These are phyloP conservation scores for Mycotypha africana DNA, from an alignment of 371 early-diverging fungal genomes.

Conservation along the genomic window DNA sequence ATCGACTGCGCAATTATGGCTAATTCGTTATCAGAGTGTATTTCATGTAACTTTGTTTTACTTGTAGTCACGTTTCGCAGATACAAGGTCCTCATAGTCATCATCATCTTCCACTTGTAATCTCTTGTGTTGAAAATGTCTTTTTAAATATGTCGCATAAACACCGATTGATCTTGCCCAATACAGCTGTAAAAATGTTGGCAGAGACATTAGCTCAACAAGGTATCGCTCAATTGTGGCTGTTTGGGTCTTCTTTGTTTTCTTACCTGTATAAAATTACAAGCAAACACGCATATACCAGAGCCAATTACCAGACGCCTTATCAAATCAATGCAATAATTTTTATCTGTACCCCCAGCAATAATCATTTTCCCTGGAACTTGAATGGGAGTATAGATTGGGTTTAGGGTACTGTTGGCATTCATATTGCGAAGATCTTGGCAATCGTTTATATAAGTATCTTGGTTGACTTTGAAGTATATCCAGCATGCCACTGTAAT, in stretches of 20 bases:
- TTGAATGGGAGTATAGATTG: slow-evolving; percentile 16
- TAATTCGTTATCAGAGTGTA: no score
- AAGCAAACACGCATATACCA: slow-evolving; percentile 25
- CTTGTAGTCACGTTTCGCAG: slow-evolving; percentile 5
- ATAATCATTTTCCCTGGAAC: slow-evolving; percentile 22
- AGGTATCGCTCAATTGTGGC: no score
- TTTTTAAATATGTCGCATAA: slow-evolving; percentile 16
- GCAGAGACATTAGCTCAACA: no score
- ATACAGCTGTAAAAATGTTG: slow-evolving; percentile 9
- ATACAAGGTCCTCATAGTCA: slow-evolving; percentile 8
- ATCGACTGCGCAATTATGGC: no score
- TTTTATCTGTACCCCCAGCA: slow-evolving; percentile 34
- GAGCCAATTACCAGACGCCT: slow-evolving; percentile 19
- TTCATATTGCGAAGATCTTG: slow-evolving; percentile 18
- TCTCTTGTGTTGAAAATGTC: slow-evolving; percentile 11
- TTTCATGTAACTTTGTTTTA: no score
- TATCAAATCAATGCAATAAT: slow-evolving; percentile 19
- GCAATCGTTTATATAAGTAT: slow-evolving; percentile 28
- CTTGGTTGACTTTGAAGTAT: slow-evolving; percentile 29
- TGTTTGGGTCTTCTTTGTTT: background rate
- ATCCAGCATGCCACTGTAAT: slow-evolving; percentile 26
- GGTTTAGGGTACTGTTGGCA: slow-evolving; percentile 5
- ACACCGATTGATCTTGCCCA: slow-evolving; percentile 21
- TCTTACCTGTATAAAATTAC: slow-evolving; percentile 32
- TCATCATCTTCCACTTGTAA: slow-evolving; percentile 14